Evolutionary conservation across 129 eudicot species (phyloP).

Genomic region (Heracleum sosnowskyi): DNA sequence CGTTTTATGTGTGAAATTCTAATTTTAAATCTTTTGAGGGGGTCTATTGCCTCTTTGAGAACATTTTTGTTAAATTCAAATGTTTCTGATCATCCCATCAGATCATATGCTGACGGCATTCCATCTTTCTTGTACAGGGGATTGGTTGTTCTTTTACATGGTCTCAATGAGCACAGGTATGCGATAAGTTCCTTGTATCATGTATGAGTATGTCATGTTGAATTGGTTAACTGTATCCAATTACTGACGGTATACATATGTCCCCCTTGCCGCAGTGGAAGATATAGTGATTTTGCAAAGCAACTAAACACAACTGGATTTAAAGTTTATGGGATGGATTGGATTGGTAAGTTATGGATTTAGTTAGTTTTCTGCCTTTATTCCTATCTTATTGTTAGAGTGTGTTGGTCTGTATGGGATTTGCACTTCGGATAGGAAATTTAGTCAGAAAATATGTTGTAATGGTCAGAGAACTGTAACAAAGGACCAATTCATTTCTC

Average conservation of each 20-base stretch:
- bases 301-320: conserved; percentile 67
- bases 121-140: conserved; percentile 47
- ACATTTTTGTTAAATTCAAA: not conserved
- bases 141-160: conserved; percentile 69
- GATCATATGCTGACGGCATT: conserved; percentile 12
- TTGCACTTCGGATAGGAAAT: not conserved
- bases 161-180: conserved; percentile 90
- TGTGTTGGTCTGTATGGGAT: not conserved
- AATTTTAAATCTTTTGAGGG: not conserved
- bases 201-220: not conserved
- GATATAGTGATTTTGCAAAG: conserved; percentile 84
- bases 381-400: not conserved
- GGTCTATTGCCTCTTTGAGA: not conserved
- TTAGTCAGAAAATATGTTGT: not conserved
- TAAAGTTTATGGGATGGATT: conserved; percentile 90
- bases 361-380: not conserved
- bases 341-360: conserved; percentile 68
- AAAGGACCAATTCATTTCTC: not conserved
- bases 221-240: not conserved
- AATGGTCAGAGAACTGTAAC: not conserved
- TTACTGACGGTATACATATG: not conserved
- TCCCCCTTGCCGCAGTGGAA: conserved; percentile 43
- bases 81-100: not conserved
- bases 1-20: not conserved
- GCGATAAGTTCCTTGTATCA: not conserved